Conservation (phyloP, 768 basidiomycete genomes). For the Mrakia frigida region DNA sequence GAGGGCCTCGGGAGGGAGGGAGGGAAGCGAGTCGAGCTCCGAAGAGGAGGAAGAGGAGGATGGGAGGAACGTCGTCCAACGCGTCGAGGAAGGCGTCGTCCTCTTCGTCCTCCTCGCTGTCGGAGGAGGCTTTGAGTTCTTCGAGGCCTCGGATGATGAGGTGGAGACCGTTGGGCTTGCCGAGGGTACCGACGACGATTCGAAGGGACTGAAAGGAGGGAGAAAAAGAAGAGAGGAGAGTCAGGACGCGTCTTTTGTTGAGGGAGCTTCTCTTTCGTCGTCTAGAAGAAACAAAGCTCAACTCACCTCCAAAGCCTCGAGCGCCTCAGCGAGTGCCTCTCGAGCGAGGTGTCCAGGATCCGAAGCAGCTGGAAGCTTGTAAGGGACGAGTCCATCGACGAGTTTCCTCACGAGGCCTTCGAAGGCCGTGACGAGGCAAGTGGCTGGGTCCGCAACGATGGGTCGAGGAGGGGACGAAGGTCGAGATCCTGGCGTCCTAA, state of each 20-base stretch:
- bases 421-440: conserved; percentile 17
- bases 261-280: not conserved
- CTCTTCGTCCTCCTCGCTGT: conserved; percentile 9
- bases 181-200: conserved; percentile 22
- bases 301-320: conserved; percentile 27
- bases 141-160: conserved; percentile 22
- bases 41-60: conserved; percentile 32
- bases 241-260: too few species aligned
- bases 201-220: conserved; percentile 21
- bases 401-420: conserved; percentile 23
- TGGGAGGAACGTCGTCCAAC: conserved; percentile 31
- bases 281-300: not conserved
- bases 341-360: conserved; percentile 26
- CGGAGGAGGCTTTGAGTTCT: conserved; percentile 27
- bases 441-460: not conserved
- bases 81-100: conserved; percentile 30
- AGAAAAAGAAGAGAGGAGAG: not conserved
- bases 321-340: conserved; percentile 30
- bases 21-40: not conserved
- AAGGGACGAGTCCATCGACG: conserved; percentile 29
- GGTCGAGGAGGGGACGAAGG: conserved; percentile 21
- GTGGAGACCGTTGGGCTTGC: conserved; percentile 20
- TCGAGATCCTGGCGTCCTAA: conserved; percentile 1
- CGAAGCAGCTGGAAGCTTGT: conserved; percentile 22
- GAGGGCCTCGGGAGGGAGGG: not conserved